Base-by-base conservation (phyloP, 768 basidiomycete genomes). In the Pulveroboletus sp. region DNA sequence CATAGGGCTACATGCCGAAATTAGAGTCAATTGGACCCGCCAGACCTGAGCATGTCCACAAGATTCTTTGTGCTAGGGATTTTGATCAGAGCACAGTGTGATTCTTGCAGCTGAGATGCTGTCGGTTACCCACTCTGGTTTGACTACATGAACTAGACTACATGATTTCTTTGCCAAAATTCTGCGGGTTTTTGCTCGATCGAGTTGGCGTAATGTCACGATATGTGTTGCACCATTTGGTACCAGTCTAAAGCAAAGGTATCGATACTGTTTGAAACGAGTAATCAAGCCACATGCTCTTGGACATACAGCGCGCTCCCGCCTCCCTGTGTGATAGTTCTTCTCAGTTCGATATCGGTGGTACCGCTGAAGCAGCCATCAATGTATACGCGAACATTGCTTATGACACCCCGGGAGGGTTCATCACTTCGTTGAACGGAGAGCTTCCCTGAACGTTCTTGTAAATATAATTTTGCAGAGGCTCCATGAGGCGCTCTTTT, bases 321-420 rank as follows among this genome's bases (percentile, higher is more conserved):
- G 1, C 90, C 91, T 40, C 81, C 83, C 38, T 76, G 69, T n/a
- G 71, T 63, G 8, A 92, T 73, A 12, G 83, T 69, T 56, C 79
- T 72, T 68, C 82, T 90, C 73, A 93, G 81, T 67, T 92, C 88
- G 43, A 85, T 78, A 61, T 90, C 88, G 2, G 88, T 92, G 18
- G 86, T 88, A 39, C 76, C 75, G 28, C 73, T 73, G 50, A 89
- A 70, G 59, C 81, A 88, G 0, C 86, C 89, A 57, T 82, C 75
- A 59, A 88, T 83, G 55, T 87, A 87, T n/a, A 82, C 71, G 44
- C 75, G 74, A 41, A 80, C 76, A 56, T 78, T 59, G 71, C 51
- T 60, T 62, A 68, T 58, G 27, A 75, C 56, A 55, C 70, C 66
- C 5, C 40, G 44, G 5, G 46, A 37, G 39, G 36, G 31, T 35